phyloP scores from a whole-genome alignment of 345 rosid species.

The Acer negundo region DNA sequence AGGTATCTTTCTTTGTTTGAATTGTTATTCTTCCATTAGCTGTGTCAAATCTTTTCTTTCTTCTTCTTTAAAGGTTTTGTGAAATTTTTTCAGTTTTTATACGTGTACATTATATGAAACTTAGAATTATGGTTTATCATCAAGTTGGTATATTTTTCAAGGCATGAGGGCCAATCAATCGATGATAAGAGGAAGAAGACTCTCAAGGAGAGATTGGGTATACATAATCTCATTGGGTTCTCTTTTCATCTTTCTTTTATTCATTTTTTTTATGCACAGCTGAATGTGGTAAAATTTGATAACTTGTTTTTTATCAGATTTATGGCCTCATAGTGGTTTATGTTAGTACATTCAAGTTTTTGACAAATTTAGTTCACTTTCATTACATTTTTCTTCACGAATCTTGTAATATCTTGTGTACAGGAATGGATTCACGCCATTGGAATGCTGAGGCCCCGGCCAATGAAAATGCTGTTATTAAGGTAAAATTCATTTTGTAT shows the following conservation, averaged over 20 bases:
- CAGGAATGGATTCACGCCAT: conserved; percentile 46
- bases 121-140: conserved; percentile 33
- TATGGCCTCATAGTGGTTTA: neutral
- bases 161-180: conserved; percentile 75
- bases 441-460: conserved; percentile 48
- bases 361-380: conserved; percentile 12
- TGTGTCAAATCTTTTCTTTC: neutral
- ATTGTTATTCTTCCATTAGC: neutral
- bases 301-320: neutral
- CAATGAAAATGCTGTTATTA: conserved; percentile 50
- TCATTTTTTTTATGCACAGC: conserved; percentile 8
- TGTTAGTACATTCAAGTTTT: conserved; percentile 12
- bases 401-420: conserved; percentile 12
- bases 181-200: conserved; percentile 72
- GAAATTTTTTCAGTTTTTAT: neutral
- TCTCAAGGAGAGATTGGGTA: conserved; percentile 73
- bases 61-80: neutral
- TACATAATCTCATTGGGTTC: neutral
- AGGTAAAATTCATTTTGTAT: conserved; percentile 39
- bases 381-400: neutral
- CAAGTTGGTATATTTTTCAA: conserved; percentile 93
- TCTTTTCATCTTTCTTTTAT: conserved; percentile 16
- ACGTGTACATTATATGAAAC: neutral
- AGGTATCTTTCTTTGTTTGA: conserved; percentile 43
- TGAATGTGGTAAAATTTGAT: neutral